These are phyloP conservation scores for Neonectria sp. DNA, from an alignment of 2,329 filamentous ascomycete genomes.

Conservation along the genomic window DNA sequence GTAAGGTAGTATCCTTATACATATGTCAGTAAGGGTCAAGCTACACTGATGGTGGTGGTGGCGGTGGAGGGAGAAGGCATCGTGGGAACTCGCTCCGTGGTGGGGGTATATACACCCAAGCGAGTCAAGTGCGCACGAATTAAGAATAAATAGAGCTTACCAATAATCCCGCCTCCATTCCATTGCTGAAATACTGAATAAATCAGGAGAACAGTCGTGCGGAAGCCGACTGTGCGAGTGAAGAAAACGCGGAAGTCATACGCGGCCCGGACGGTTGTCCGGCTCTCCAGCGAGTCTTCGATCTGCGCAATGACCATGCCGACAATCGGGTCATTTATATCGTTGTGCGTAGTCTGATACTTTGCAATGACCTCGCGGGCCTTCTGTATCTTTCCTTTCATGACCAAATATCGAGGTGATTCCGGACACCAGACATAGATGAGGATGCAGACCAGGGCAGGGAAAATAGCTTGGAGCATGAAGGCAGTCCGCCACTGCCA, in stretches of 20 bases:
- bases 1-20: slow-evolving; percentile 37
- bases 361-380: slow-evolving; percentile 37
- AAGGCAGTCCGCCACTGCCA: slow-evolving; percentile 44
- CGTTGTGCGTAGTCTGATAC: slow-evolving; percentile 40
- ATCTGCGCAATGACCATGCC: slow-evolving; percentile 39
- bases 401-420: slow-evolving; percentile 44
- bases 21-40: neutral
- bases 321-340: slow-evolving; percentile 40
- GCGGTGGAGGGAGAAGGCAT: too few species aligned
- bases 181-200: slow-evolving; percentile 42
- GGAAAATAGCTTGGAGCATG: slow-evolving; percentile 41
- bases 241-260: slow-evolving; percentile 45
- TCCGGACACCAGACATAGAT: slow-evolving; percentile 44
- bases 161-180: slow-evolving; percentile 30
- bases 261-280: slow-evolving; percentile 24
- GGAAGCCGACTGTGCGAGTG: slow-evolving; percentile 32
- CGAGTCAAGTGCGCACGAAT: neutral
- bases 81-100: too few species aligned
- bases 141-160: neutral
- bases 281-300: slow-evolving; percentile 42
- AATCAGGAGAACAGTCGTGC: slow-evolving; percentile 34
- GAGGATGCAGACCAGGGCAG: slow-evolving; percentile 34
- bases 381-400: slow-evolving; percentile 41
- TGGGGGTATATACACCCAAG: neutral
- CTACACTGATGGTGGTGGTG: too few species aligned